Evolutionary conservation across 495 filamentous ascomycete genomes (phyloP).

Genomic region (Tetracladium setigerum): DNA sequence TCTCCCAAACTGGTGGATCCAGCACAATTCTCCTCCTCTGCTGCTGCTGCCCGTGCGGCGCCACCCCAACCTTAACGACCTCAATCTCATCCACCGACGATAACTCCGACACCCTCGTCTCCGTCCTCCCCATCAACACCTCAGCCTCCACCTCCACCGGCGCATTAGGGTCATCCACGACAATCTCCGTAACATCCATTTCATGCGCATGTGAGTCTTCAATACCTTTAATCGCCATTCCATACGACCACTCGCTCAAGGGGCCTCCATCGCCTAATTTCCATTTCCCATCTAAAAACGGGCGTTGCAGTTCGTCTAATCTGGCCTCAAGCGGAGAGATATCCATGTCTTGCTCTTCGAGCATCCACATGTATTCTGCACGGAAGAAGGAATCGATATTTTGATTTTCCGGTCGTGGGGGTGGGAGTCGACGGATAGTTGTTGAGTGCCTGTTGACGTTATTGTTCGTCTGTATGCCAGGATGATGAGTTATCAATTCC

Average conservation of each 20-base stretch:
- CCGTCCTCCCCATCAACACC: background rate
- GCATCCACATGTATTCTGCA: conserved; percentile 2
- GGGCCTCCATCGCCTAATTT: background rate
- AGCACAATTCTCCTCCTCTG: too few species aligned
- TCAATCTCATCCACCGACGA: conserved; percentile 13
- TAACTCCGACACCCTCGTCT: conserved; percentile 26
- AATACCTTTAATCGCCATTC: too few species aligned
- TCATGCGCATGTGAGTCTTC: too few species aligned
- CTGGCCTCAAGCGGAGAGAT: background rate
- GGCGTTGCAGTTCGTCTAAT: background rate
- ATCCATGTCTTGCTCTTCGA: background rate
- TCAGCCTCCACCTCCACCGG: too few species aligned
- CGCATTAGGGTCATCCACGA: too few species aligned
- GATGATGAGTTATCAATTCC: background rate
- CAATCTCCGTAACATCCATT: too few species aligned
- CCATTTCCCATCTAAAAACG: background rate
- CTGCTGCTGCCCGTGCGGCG: too few species aligned
- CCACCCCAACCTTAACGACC: too few species aligned
- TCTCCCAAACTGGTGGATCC: too few species aligned
- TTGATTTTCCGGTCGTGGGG: background rate
- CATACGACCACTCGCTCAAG: conserved; percentile 5
- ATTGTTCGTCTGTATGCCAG: too few species aligned
- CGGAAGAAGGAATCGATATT: background rate
- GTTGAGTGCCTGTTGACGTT: too few species aligned
- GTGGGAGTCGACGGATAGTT: too few species aligned